Evolutionary conservation across 352 stramenopile genomes (phyloP).

Genomic region (Phytophthora pisi): DNA sequence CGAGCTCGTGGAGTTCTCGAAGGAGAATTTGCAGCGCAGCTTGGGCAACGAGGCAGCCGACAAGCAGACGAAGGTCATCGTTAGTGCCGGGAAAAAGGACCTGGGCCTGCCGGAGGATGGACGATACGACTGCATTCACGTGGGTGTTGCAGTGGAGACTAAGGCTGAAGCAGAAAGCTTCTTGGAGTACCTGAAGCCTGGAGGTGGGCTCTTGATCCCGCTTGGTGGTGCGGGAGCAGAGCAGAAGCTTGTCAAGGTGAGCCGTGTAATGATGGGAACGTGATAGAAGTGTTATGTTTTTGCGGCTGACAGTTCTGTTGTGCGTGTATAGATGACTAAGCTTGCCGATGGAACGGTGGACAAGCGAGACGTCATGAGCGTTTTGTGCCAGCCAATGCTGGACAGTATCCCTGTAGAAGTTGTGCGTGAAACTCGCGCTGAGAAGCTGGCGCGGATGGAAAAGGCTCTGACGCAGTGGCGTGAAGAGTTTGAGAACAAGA

Average conservation of each 20-base stretch:
- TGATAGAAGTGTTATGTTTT: neutral
- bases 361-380: conserved; percentile 83
- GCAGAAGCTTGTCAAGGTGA: conserved; percentile 86
- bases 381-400: conserved; percentile 85
- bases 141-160: conserved; percentile 79
- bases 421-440: conserved; percentile 54
- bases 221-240: conserved; percentile 62
- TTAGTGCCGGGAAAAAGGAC: conserved; percentile 54
- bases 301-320: conserved; percentile 11
- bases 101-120: conserved; percentile 34
- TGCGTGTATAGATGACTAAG: conserved; percentile 70
- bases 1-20: conserved; percentile 70
- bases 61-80: conserved; percentile 47
- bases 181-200: conserved; percentile 69
- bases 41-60: conserved; percentile 46
- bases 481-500: conserved; percentile 56
- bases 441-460: conserved; percentile 71
- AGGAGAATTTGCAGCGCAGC: conserved; percentile 60
- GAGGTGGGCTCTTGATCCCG: conserved; percentile 71
- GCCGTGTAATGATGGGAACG: neutral
- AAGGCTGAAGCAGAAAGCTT: conserved; percentile 77
- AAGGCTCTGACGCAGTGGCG: conserved; percentile 69
- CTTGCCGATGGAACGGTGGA: conserved; percentile 52
- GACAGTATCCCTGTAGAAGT: conserved; percentile 54
- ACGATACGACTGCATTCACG: conserved; percentile 79